Evolutionary conservation across 306 rosid genomes (phyloP), one percentile per base, ranked within the genome.

Genomic region (Citrullus mucosospermus): DNA sequence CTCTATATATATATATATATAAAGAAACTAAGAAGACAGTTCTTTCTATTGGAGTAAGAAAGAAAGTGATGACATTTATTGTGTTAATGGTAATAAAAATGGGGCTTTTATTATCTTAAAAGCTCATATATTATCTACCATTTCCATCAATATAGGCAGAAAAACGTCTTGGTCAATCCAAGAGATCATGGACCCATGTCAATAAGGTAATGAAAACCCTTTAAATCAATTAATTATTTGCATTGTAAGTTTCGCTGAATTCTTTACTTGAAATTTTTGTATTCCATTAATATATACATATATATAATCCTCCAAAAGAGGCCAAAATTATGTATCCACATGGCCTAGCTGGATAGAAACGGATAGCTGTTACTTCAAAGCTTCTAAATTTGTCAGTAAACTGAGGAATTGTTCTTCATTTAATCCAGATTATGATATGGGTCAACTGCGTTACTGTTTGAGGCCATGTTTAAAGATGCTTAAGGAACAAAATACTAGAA

Each of bases 311-410:
- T 36, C 51, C 58, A n/a, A 56, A 44, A 41, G 56, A 36, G 34
- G 50, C 57, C 16, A 28, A 41, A 51, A 71, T 56, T 54, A 82
- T 78, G 78, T 66, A 38, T 70, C 62, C 91, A 88, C 88, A 88
- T 88, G 88, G 91, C 84, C 82, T 73, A n/a, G 85, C 88, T 83
- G 91, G 84, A 81, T 58, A 48, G 57, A 53, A 53, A 68, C 78
- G 48, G 54, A 74, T 53, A 80, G 71, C 22, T 80, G 79, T 78
- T 75, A 65, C 80, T 55, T 75, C 69, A 34, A 54, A 60, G 78
- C 79, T 61, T 78, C 75, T 63, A 61, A 63, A 63, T 63, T 78
- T 75, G 84, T 69, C 82, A 82, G 48, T 80, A 80, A 82, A 56
- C 80, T 75, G 69, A 50, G 16, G 20, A 22, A 61, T 34, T 76